phyloP scores from a whole-genome alignment of 1,284 basidiomycete genomes.

The Boletellus sp. region DNA sequence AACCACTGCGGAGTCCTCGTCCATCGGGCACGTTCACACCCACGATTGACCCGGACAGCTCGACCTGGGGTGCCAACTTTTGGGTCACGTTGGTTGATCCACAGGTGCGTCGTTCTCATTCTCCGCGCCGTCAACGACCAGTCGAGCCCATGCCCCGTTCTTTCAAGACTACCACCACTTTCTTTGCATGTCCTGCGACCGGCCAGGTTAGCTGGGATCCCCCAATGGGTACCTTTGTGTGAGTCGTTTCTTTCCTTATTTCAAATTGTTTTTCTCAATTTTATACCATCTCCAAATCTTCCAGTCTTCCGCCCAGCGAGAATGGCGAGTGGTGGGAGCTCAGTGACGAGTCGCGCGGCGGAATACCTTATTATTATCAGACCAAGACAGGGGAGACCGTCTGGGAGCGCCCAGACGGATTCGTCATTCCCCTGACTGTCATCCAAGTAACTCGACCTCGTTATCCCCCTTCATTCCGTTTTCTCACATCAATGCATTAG shows the following conservation, averaged over 20 bases:
- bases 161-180: constrained; percentile 70
- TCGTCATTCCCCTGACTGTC: constrained; percentile 86
- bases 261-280: constrained; percentile 12
- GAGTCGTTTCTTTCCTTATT: constrained; percentile 30
- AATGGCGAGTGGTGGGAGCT: constrained; percentile 97
- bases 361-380: constrained; percentile 89
- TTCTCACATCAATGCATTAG: constrained; percentile 37
- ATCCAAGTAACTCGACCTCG: constrained; percentile 57
- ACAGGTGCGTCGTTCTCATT: constrained; percentile 47
- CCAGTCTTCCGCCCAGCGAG: constrained; percentile 74
- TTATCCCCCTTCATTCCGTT: not conserved
- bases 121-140: constrained; percentile 10
- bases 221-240: constrained; percentile 88
- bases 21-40: constrained; percentile 23
- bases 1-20: constrained; percentile 30
- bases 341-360: constrained; percentile 71
- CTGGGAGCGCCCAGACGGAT: constrained; percentile 83
- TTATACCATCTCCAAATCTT: constrained; percentile 9
- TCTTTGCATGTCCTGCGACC: constrained; percentile 90
- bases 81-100: constrained; percentile 84
- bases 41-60: constrained; percentile 28
- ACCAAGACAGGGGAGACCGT: constrained; percentile 84
- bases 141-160: constrained; percentile 5
- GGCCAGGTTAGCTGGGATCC: constrained; percentile 92
- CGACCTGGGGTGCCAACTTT: constrained; percentile 73